Conservation (phyloP, 768 basidiomycete species). For the Naematelia encephala region DNA sequence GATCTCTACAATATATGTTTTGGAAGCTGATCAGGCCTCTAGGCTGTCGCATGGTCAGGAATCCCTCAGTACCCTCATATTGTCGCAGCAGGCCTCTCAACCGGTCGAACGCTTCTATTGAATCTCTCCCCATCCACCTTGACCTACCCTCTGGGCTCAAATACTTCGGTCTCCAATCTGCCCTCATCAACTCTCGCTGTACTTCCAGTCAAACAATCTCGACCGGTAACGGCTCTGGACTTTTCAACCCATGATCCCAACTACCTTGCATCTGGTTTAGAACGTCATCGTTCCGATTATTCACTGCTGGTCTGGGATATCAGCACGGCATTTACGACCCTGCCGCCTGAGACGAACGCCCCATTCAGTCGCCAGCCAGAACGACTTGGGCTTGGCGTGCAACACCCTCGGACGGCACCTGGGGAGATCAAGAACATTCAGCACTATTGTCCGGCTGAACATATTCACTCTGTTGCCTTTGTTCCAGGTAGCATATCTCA, state of each 20-base stretch:
- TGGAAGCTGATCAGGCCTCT: neutral
- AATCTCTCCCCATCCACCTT: slow-evolving; percentile 37
- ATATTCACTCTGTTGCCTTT: slow-evolving; percentile 36
- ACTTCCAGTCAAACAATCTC: slow-evolving; percentile 31
- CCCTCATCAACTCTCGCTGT: slow-evolving; percentile 18
- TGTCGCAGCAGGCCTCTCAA: slow-evolving; percentile 37
- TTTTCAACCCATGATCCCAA: slow-evolving; percentile 36
- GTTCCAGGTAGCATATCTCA: slow-evolving; percentile 12
- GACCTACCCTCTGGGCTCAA: slow-evolving; percentile 15
- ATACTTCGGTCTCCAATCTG: slow-evolving; percentile 8
- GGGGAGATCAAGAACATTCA: slow-evolving; percentile 35
- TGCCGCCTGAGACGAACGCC: slow-evolving; percentile 14
- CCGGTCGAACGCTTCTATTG: slow-evolving; percentile 34
- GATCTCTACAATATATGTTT: neutral
- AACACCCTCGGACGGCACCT: slow-evolving; percentile 13
- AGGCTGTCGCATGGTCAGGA: slow-evolving; percentile 45
- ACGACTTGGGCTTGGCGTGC: slow-evolving; percentile 19
- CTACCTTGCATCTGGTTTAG: slow-evolving; percentile 40
- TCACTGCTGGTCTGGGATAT: slow-evolving; percentile 45
- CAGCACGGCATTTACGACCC: slow-evolving; percentile 18
- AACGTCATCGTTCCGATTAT: slow-evolving; percentile 41
- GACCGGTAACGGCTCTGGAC: slow-evolving; percentile 33
- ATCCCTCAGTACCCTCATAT: slow-evolving; percentile 27
- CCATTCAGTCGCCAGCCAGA: slow-evolving; percentile 24
- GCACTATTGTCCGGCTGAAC: slow-evolving; percentile 40